These are phyloP conservation scores for Diddensiella transvaalensis DNA, from an alignment of 805 yeast species.

Conservation along the genomic window DNA sequence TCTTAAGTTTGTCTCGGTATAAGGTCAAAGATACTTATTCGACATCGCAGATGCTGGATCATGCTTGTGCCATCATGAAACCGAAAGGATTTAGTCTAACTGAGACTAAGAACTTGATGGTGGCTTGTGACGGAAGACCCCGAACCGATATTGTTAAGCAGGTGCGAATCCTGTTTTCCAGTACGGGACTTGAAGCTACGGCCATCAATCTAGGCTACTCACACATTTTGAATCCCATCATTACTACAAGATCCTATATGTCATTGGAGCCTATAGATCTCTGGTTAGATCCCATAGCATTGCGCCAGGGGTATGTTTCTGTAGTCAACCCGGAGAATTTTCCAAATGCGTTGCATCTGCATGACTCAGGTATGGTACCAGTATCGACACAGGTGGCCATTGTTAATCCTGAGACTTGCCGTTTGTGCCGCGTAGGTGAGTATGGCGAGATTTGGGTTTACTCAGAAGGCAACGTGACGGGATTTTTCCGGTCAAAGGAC, in stretches of 20 bases:
- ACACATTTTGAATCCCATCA: conserved; percentile 76
- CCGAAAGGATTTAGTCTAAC: conserved; percentile 61
- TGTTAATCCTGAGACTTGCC: conserved; percentile 87
- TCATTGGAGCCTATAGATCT: conserved; percentile 84
- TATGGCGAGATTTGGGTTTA: conserved; percentile 97
- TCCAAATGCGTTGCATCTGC: conserved; percentile 69
- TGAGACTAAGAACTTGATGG: conserved; percentile 75
- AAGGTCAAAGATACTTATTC: conserved; percentile 83
- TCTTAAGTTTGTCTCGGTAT: conserved; percentile 64
- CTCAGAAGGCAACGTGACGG: conserved; percentile 74
- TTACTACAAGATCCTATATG: conserved; percentile 81
- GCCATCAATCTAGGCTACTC: conserved; percentile 75
- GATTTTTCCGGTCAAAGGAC: conserved; percentile 54
- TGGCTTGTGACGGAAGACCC: conserved; percentile 75
- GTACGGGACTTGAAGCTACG: conserved; percentile 60
- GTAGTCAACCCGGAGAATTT: conserved; percentile 70
- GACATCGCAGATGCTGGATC: conserved; percentile 76
- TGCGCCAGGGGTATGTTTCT: conserved; percentile 84
- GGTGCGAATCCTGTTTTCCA: conserved; percentile 59
- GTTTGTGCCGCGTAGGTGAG: conserved; percentile 81
- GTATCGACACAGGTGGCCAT: conserved; percentile 91
- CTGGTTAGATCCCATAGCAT: conserved; percentile 80
- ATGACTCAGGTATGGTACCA: conserved; percentile 95
- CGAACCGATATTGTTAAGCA: conserved; percentile 51
- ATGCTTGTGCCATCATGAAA: conserved; percentile 58